Base-by-base conservation (phyloP, 2,329 filamentous ascomycete genomes). In the Tolypocladium ovalisporum region DNA sequence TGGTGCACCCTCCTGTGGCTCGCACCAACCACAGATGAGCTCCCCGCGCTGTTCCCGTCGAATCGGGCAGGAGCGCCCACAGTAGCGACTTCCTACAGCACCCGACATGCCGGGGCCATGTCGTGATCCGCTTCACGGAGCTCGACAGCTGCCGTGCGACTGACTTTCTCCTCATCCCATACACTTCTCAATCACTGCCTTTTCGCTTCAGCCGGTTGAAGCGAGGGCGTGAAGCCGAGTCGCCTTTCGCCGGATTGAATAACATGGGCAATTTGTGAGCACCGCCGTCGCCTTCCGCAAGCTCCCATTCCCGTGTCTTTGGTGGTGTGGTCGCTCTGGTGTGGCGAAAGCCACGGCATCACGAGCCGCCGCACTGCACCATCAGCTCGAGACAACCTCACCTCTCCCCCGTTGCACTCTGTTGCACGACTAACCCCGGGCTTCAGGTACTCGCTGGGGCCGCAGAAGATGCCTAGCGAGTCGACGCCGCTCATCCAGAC, bases 401-500 rank as follows among this genome's bases (percentile, higher is more conserved):
- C 44, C 32, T 49, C 47, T 51, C 24, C 39, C 19, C 12, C 44
- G 19, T 47, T 15, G 7, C 24, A 5, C 44, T 19, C 44, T 19
- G 47, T n/a, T 12, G 27, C 47, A n/a, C 24, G 17, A 15, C 19
- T 34, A 3, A 51, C 27, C 47, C 8, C 39, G 52, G 22, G 51
- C 13, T 24, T n/a, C 29, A 54, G 39, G 5, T 29, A 44, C 49
- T 35, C 29, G 34, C 44, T 29, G 17, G 37, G 10, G 35, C 19
- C 42, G 24, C 40, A 36, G 12, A 70, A 70, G 56, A 73, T 74
- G 71, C 62, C 69, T 56, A 64, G 59, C 68, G 86, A 90, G 74
- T 76, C 75, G 57, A 88, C 85, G 54, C 87, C 87, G 58, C 78
- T 90, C 64, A 79, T 90, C 60, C 78, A 84, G 64, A 84, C 81